A percentile compares a stretch with the other conserved stretches of the same genome.
phyloP scores from a whole-genome alignment of 2,329 filamentous ascomycete genomes.

The Fusarium subglutinans region DNA sequence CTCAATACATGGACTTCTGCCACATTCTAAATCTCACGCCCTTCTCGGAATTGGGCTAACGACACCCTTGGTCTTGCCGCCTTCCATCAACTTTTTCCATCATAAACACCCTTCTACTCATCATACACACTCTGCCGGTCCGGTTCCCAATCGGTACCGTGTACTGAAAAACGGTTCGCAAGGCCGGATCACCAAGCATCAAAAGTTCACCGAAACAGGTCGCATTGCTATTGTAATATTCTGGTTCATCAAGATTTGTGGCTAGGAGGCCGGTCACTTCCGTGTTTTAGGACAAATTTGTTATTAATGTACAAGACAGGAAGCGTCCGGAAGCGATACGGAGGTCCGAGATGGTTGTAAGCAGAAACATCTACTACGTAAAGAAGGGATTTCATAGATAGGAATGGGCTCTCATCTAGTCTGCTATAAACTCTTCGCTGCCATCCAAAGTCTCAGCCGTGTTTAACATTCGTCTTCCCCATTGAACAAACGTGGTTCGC shows the following conservation, averaged over 20 bases:
- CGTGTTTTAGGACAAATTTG: conserved; percentile 25
- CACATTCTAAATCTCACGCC: neutral
- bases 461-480: conserved; percentile 6
- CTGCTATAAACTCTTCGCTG: conserved; percentile 7
- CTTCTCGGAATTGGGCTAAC: neutral
- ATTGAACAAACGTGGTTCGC: neutral
- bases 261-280: conserved; percentile 8
- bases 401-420: neutral
- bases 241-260: neutral
- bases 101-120: conserved; percentile 20
- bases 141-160: conserved; percentile 30
- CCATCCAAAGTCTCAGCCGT: conserved; percentile 3
- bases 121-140: conserved; percentile 31
- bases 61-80: too few relatives aligned
- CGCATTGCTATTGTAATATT: conserved; percentile 8
- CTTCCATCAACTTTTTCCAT: neutral
- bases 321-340: conserved; percentile 20
- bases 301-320: conserved; percentile 18
- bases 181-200: conserved; percentile 17
- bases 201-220: conserved; percentile 5
- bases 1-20: neutral
- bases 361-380: conserved; percentile 4
- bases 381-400: conserved; percentile 14
- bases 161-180: neutral
- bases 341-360: conserved; percentile 13